phyloP scores from a whole-genome alignment of 2,329 filamentous ascomycete species.

The Achaetomium macrosporum region DNA sequence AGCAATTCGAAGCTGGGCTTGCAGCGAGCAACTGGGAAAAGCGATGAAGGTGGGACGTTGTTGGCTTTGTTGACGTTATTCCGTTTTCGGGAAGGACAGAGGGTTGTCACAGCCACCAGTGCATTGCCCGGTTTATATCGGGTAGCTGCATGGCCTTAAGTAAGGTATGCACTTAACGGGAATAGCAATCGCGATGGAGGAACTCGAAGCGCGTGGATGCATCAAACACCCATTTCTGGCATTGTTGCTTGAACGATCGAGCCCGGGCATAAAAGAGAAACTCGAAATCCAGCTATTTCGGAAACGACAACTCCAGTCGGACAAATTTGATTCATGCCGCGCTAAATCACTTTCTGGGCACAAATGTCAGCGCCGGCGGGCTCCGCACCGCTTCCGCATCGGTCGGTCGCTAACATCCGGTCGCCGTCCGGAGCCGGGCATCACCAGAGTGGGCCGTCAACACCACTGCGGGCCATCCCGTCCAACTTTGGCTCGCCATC shows the following conservation, averaged over 20 bases:
- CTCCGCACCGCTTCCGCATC: conserved; percentile 45
- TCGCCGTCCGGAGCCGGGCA: conserved; percentile 30
- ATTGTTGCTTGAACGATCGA: no score
- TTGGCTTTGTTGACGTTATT: conserved; percentile 28
- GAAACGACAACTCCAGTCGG: background rate
- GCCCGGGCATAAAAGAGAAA: no score
- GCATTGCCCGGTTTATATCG: conserved; percentile 1
- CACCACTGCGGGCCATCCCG: conserved; percentile 51
- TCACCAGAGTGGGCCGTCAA: conserved; percentile 44
- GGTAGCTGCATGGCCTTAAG: no score
- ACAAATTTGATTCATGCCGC: background rate
- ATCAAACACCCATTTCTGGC: no score
- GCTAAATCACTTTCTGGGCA: background rate
- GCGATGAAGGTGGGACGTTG: background rate
- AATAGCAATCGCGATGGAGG: background rate
- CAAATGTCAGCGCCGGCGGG: conserved; percentile 15
- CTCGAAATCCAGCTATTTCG: background rate
- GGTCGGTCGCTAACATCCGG: conserved; percentile 53
- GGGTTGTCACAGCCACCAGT: conserved; percentile 17
- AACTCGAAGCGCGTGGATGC: no score
- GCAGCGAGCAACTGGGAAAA: background rate
- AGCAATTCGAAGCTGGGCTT: background rate
- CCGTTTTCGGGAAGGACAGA: conserved; percentile 22
- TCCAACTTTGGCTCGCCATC: conserved; percentile 55
- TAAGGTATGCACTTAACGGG: no score